Evolutionary conservation across 257 asterid genomes (phyloP).

Genomic region (Verbena officinalis): DNA sequence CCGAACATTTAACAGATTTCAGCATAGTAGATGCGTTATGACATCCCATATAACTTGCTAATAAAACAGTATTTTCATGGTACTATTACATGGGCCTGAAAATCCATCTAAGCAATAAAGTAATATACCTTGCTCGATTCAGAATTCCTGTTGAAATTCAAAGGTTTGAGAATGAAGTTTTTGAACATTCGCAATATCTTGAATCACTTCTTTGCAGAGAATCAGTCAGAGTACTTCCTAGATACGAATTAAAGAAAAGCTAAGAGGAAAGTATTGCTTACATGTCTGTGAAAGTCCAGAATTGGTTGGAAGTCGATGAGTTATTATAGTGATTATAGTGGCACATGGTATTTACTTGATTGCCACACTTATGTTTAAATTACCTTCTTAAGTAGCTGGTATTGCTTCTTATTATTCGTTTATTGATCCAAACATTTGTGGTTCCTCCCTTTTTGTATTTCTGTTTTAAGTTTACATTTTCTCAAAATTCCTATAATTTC

Average conservation of each 20-base stretch:
- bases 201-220: neutral
- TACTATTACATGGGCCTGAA: constrained; percentile 1
- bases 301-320: neutral
- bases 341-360: neutral
- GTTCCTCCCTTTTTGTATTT: no score
- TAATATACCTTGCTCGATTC: neutral
- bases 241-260: neutral
- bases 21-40: neutral
- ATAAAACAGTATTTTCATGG: neutral
- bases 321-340: neutral
- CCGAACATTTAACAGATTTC: no score
- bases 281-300: neutral
- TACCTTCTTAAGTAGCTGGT: neutral
- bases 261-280: neutral
- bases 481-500: neutral
- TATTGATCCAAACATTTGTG: no score
- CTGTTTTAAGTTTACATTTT: neutral
- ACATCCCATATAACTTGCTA: neutral
- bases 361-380: neutral
- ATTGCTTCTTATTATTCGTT: neutral
- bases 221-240: neutral
- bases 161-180: neutral
- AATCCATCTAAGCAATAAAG: constrained; percentile 3
- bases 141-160: constrained; percentile 11
- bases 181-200: neutral